phyloP scores from a whole-genome alignment of 495 filamentous ascomycete species.

The Rostrohypoxylon terebratum region DNA sequence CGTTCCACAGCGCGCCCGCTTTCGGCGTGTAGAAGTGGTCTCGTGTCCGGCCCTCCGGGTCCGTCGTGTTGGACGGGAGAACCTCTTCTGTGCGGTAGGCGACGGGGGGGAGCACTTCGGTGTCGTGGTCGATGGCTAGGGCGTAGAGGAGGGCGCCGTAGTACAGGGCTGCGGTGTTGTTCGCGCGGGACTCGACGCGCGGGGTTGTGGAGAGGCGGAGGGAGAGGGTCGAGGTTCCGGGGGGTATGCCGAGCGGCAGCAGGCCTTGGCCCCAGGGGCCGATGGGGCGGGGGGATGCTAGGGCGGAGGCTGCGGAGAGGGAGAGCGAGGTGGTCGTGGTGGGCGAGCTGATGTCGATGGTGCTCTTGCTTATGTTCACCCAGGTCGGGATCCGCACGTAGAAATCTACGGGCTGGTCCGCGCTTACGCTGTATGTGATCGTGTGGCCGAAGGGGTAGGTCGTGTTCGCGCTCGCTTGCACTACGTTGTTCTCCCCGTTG shows the following conservation, averaged over 20 bases:
- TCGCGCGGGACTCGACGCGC: slow-evolving; percentile 56
- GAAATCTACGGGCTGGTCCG: slow-evolving; percentile 57
- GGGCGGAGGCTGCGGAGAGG: background rate
- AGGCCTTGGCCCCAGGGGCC: slow-evolving; percentile 48
- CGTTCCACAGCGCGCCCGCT: slow-evolving; percentile 58
- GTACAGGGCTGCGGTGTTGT: slow-evolving; percentile 66
- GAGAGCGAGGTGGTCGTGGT: background rate
- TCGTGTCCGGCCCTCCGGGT: slow-evolving; percentile 46
- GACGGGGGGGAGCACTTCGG: slow-evolving; percentile 32
- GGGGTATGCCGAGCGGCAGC: slow-evolving; percentile 48
- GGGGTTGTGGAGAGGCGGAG: slow-evolving; percentile 47
- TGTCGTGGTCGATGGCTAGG: slow-evolving; percentile 55
- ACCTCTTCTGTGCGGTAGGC: slow-evolving; percentile 23
- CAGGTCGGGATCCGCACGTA: slow-evolving; percentile 64
- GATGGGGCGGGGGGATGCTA: slow-evolving; percentile 46
- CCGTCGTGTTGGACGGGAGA: slow-evolving; percentile 32
- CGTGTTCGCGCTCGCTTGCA: slow-evolving; percentile 50
- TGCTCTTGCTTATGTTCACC: slow-evolving; percentile 46
- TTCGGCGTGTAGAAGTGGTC: slow-evolving; percentile 53
- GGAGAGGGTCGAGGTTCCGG: slow-evolving; percentile 44
- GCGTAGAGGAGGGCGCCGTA: slow-evolving; percentile 68
- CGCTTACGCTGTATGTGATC: slow-evolving; percentile 61
- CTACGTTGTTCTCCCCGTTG: slow-evolving; percentile 3
- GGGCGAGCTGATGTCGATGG: slow-evolving; percentile 30
- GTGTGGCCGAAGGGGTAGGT: slow-evolving; percentile 65